phyloP scores from a whole-genome alignment of 116 monocot genomes.

The Iris pallida region DNA sequence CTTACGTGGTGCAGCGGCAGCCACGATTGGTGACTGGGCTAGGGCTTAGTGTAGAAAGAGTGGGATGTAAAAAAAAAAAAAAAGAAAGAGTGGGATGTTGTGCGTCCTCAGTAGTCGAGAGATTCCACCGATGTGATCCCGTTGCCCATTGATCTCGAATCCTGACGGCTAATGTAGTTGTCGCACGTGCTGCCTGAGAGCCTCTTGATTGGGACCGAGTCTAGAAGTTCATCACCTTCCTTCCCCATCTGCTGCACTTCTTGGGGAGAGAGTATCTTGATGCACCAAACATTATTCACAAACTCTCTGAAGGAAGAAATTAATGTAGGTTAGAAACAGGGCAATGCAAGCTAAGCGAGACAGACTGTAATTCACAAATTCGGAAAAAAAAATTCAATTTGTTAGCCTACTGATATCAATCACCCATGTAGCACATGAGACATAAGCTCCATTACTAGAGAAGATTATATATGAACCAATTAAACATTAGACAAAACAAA shows the following conservation, averaged over 20 bases:
- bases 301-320: slow-evolving; percentile 55
- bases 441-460: too few species aligned
- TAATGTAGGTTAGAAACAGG: neutral
- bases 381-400: neutral
- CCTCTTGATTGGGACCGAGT: slow-evolving; percentile 35
- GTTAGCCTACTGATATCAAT: neutral
- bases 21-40: neutral
- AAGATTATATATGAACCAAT: neutral
- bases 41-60: neutral
- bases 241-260: slow-evolving; percentile 91
- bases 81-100: neutral
- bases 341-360: neutral
- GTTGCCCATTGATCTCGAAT: slow-evolving; percentile 43
- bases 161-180: slow-evolving; percentile 41
- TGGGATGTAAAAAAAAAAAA: neutral
- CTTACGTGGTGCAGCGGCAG: neutral
- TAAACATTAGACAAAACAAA: neutral
- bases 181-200: slow-evolving; percentile 53
- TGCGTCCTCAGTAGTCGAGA: slow-evolving; percentile 22
- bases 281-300: slow-evolving; percentile 83
- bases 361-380: neutral
- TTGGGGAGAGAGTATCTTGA: slow-evolving; percentile 82
- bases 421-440: too few species aligned
- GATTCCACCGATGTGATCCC: slow-evolving; percentile 58
- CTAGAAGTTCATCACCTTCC: slow-evolving; percentile 37